Conservation (phyloP, 2,329 filamentous ascomycete genomes). For the Talaromyces rugulosus region DNA sequence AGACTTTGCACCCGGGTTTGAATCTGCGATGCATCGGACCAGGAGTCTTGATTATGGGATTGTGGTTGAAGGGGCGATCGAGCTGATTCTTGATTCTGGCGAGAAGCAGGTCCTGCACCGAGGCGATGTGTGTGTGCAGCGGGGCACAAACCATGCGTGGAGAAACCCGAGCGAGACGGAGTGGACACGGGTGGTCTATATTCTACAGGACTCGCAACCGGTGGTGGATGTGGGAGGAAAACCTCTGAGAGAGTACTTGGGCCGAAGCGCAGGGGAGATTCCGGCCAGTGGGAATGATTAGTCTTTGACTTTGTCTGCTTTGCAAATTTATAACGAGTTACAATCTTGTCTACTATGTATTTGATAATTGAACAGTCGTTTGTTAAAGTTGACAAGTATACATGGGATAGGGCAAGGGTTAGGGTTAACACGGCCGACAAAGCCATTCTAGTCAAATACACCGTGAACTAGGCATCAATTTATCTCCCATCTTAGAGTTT, state of each 20-base stretch:
- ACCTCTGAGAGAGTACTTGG: conserved; percentile 15
- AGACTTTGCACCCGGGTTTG: conserved; percentile 41
- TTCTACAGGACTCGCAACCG: conserved; percentile 9
- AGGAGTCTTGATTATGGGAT: conserved; percentile 54
- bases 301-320: too few species aligned
- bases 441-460: too few species aligned
- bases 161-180: conserved; percentile 46
- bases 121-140: conserved; percentile 54
- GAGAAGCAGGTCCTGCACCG: conserved; percentile 43
- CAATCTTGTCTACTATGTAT: too few species aligned
- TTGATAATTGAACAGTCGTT: too few species aligned
- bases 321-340: too few species aligned
- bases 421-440: too few species aligned
- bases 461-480: too few species aligned
- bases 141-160: conserved; percentile 55
- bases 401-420: too few species aligned
- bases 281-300: not conserved
- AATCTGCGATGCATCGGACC: conserved; percentile 48
- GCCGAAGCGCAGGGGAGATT: not conserved
- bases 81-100: conserved; percentile 51
- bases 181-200: conserved; percentile 47
- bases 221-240: conserved; percentile 16
- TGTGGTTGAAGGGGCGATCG: conserved; percentile 51
- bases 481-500: too few species aligned
- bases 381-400: too few species aligned